Conservation (phyloP, 345 rosid genomes). For the Leavenworthia alabamica region DNA sequence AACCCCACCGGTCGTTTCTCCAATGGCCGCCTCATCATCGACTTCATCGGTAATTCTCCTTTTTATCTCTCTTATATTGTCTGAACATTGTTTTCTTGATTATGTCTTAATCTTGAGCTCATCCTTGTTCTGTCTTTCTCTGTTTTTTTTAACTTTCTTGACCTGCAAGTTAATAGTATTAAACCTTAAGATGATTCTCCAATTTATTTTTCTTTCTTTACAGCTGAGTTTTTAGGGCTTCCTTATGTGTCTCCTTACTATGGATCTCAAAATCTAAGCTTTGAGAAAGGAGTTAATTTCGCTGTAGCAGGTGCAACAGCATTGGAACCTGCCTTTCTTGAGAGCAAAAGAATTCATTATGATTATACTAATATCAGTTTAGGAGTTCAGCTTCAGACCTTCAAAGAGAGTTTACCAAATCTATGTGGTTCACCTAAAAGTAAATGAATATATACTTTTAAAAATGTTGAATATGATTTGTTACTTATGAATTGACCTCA, state of each 20-base stretch:
- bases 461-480: not conserved
- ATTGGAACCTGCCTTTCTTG: conserved; percentile 24
- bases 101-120: not conserved
- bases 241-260: conserved; percentile 38
- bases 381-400: conserved; percentile 32
- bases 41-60: conserved; percentile 39
- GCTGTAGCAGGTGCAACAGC: conserved; percentile 54
- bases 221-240: conserved; percentile 44
- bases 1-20: conserved; percentile 43
- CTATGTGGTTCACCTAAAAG: conserved; percentile 33
- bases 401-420: conserved; percentile 33
- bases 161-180: not conserved
- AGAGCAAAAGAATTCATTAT: conserved; percentile 27
- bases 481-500: not conserved
- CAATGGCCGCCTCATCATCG: conserved; percentile 49
- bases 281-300: conserved; percentile 42
- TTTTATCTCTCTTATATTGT: not conserved
- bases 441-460: not conserved
- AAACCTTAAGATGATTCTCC: not conserved
- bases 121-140: not conserved
- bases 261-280: conserved; percentile 26
- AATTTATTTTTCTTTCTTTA: not conserved
- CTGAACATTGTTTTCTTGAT: not conserved
- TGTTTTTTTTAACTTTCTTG: not conserved
- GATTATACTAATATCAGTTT: conserved; percentile 30